Evolutionary conservation across 2,329 filamentous ascomycete genomes (phyloP), one percentile per base, ranked within the genome.

Genomic region (Colletotrichum lentis): DNA sequence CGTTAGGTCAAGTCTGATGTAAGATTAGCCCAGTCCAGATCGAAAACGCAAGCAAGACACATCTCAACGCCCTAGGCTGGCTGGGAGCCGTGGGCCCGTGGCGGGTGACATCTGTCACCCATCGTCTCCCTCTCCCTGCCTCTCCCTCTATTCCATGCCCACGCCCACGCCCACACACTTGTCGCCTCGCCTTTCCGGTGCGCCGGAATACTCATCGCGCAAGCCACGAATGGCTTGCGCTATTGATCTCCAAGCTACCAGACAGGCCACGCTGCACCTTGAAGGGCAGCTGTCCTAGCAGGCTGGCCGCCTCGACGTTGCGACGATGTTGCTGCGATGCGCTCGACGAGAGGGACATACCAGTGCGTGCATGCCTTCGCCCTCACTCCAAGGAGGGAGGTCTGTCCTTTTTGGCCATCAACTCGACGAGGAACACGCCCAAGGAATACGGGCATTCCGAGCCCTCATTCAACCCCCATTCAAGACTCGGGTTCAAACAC

Each of bases 31-130:
- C 44, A 18, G 7, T 31, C 50, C 22, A 20, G 31, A 35, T 11
- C 60, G 50, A 44, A 64, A 57, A 47, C 41, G 6, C 47, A 35
- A 58, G 64, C 54, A 35, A 63, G 64, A 67, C 64, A 67, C 16
- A 49, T 67, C 11, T 64, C 54, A 24, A 58, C 54, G 61, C 64
- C 47, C 53, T n/a, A n/a, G 24, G 24, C n/a, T n/a, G 4, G 24
- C 4, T 61, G 44, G n/a, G 39, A 7, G 46, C 35, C 18, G 8
- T 7, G 20, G 20, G 43, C 27, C 27, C 27, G 18, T 10, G 3
- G 11, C 20, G 4, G 20, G 12, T 20, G 44, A 47, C 20, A 22
- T 35, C 41, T 8, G 39, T 4, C 27, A 27, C 53, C 27, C 27
- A 31, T 2, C 27, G 27, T 31, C 27, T 31, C 8, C 8, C 27